Evolutionary conservation across 2,329 filamentous ascomycete species (phyloP), one percentile per base, ranked within the genome.

Genomic region (Neocatenulostroma microsporum): DNA sequence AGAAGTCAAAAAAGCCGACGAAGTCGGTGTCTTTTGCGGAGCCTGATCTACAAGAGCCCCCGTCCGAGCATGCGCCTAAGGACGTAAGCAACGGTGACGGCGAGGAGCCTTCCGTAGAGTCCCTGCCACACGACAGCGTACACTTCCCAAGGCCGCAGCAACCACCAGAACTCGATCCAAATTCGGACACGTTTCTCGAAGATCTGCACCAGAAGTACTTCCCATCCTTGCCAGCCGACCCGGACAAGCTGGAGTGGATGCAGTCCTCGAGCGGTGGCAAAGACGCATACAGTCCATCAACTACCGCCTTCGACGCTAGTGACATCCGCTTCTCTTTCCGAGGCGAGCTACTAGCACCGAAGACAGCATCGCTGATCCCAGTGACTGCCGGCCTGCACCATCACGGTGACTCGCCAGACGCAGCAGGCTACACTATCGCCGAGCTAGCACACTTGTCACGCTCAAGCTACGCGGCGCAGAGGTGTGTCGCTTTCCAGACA

Each of bases 191-290:
- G 54, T 96, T 96, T 65, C 78, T 96, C 40, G 64, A 76, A 30
- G 81, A 84, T 39, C 76, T 98, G 5, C 88, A 94, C 68, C 66
- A 78, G 15, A 94, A 95, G 61, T 98, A 94, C 72, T 98, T 95
- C 62, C 88, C 91, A 10, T 76, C 79, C 44, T 79, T 94, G 1
- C 78, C 88, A 2, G 78, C 87, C 37, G 85, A 95, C 60, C 87
- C 88, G 0, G 79, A 80, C 40, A 82, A 84, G 36, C 76, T 95
- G 3, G 84, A 85, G 14, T 98, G 89, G 89, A 91, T 96, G 75
- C 78, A 34, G 80, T 82, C 33, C 5, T 78, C 4, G 61, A 54
- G 72, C 70, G 5, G 19, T 10, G 20, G 40, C 24, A 37, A 42
- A 46, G 74, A 80, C 47, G 86, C 86, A 6, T 96, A 96, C 66